phyloP scores from a whole-genome alignment of 257 asterid genomes.

The Solanum lycopersicoides region DNA sequence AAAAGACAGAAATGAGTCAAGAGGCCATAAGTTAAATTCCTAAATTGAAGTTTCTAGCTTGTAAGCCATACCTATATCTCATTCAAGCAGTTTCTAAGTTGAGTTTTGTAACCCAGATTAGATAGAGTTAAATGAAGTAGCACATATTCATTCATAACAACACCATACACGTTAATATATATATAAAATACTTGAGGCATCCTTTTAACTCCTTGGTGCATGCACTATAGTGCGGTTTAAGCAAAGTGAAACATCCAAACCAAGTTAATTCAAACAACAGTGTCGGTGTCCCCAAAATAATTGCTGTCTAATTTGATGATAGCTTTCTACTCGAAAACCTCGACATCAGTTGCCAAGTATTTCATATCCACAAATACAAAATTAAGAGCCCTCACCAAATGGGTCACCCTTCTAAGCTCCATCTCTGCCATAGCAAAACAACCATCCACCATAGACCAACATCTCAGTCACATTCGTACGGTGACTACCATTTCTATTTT shows the following conservation, averaged over 20 bases:
- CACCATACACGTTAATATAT: background rate
- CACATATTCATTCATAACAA: background rate
- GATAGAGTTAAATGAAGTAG: background rate
- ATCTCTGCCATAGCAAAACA: background rate
- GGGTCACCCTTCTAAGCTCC: background rate
- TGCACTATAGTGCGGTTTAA: background rate
- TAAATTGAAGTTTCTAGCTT: background rate
- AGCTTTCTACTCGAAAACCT: too few relatives aligned
- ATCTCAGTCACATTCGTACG: background rate
- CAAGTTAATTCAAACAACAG: too few relatives aligned
- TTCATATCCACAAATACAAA: background rate
- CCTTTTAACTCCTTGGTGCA: background rate
- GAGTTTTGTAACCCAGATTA: background rate
- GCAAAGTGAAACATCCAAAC: background rate
- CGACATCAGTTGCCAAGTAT: background rate
- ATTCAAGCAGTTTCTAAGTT: background rate
- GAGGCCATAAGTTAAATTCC: background rate
- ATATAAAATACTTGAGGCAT: background rate
- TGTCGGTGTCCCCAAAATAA: too few relatives aligned
- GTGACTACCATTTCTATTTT: background rate
- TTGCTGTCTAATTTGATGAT: too few relatives aligned
- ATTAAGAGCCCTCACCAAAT: background rate
- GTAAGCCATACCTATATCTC: background rate
- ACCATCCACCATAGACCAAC: background rate
- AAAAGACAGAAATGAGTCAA: too few relatives aligned